A percentile compares a stretch with the other conserved stretches of the same genome.
Evolutionary conservation across 208 protist genomes (phyloP).

Genomic region (Balamuthia mandrillaris): DNA sequence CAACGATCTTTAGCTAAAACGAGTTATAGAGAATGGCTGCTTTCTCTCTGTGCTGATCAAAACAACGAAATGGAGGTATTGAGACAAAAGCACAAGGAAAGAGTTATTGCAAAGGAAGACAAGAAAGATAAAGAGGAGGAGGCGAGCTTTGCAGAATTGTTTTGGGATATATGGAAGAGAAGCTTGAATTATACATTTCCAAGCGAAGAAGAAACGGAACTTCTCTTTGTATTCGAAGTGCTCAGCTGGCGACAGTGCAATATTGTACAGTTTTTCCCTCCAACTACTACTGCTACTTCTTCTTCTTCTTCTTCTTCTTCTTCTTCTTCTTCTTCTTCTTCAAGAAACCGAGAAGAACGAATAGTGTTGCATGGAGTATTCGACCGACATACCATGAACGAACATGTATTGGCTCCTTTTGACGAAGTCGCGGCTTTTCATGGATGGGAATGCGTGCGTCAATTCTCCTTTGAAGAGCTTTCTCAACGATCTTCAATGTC

Average conservation of each 20-base stretch:
- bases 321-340: too few species aligned
- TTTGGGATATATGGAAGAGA: background rate
- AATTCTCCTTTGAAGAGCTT: background rate
- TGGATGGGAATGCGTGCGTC: background rate
- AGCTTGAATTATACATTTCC: background rate
- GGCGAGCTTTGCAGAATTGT: background rate
- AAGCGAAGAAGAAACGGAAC: background rate
- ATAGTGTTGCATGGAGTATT: background rate
- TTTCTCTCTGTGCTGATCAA: too few species aligned
- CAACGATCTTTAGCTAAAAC: background rate
- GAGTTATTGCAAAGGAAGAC: too few species aligned
- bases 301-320: too few species aligned
- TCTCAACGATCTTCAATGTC: too few species aligned
- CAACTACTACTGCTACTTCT: too few species aligned
- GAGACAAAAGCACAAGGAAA: too few species aligned
- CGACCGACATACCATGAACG: background rate
- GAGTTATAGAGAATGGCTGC: too few species aligned
- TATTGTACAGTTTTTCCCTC: background rate
- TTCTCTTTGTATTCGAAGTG: slow-evolving; percentile 6
- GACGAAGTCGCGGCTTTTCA: background rate
- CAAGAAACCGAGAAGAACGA: background rate
- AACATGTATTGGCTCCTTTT: background rate
- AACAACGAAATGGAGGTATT: too few species aligned
- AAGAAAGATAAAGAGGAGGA: too few species aligned
- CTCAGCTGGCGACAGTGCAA: background rate